These are phyloP conservation scores for Cubamyces sp. DNA, from an alignment of 768 basidiomycete species.

Conservation along the genomic window DNA sequence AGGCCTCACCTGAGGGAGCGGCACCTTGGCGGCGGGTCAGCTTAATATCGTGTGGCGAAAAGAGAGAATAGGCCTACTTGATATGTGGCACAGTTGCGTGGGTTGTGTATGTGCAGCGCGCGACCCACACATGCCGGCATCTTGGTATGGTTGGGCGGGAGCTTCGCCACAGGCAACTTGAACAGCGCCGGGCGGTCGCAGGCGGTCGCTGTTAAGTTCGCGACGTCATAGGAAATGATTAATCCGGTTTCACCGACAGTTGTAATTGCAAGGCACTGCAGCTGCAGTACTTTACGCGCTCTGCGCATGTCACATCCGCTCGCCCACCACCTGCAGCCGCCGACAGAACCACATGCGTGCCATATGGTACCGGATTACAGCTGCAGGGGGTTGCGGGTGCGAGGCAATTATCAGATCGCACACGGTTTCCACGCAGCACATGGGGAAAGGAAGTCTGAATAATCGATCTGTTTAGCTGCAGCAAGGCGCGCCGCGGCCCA, in stretches of 20 bases:
- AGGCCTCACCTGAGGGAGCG: background rate
- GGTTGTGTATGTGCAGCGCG: background rate
- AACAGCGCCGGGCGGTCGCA: background rate
- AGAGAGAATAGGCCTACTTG: too few relatives aligned
- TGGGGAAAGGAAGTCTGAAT: background rate
- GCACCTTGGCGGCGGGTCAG: constrained; percentile 4
- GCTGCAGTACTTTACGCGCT: background rate
- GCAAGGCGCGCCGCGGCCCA: background rate
- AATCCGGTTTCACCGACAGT: background rate
- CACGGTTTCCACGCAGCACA: constrained; percentile 19
- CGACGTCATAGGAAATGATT: constrained; percentile 10
- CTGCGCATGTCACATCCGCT: background rate
- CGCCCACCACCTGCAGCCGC: background rate
- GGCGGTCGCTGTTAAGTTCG: background rate
- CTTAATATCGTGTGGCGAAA: background rate
- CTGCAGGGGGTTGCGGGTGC: background rate
- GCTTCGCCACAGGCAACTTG: too few relatives aligned
- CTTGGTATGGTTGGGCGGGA: too few relatives aligned
- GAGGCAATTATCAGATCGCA: constrained; percentile 16
- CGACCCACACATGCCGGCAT: too few relatives aligned
- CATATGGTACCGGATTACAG: background rate
- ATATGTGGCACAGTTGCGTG: background rate
- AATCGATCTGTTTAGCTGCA: background rate
- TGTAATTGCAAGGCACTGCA: background rate
- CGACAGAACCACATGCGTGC: background rate